Evolutionary conservation across 495 filamentous ascomycete genomes (phyloP).

Genomic region (Evernia prunastri): DNA sequence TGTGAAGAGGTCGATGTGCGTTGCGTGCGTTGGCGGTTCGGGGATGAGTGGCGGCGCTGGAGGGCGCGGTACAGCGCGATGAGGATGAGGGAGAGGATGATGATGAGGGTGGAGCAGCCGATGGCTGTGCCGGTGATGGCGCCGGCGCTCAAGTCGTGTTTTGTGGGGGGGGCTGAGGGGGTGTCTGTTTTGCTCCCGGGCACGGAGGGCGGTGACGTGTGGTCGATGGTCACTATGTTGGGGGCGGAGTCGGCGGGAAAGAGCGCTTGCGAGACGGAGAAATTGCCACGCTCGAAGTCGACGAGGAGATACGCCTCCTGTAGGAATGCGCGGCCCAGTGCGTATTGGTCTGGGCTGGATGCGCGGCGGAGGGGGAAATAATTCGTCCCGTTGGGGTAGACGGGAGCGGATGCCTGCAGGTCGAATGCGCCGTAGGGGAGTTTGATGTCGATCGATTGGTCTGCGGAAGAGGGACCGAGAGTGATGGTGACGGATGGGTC

Average conservation of each 20-base stretch:
- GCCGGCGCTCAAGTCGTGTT: conserved; percentile 28
- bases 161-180: not conserved
- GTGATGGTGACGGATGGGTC: conserved; percentile 47
- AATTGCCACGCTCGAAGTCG: conserved; percentile 24
- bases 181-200: not conserved
- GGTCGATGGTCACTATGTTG: conserved; percentile 22
- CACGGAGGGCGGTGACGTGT: not conserved
- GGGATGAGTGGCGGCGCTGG: not conserved
- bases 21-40: no score
- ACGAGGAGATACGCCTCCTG: conserved; percentile 42
- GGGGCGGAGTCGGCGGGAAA: conserved; percentile 6
- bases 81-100: conserved; percentile 18
- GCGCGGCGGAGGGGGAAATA: conserved; percentile 51
- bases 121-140: conserved; percentile 30
- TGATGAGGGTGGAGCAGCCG: conserved; percentile 22
- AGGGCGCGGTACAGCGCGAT: not conserved
- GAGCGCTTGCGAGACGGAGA: conserved; percentile 23
- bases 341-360: conserved; percentile 43
- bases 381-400: conserved; percentile 31
- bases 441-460: conserved; percentile 39
- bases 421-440: conserved; percentile 51
- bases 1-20: not conserved
- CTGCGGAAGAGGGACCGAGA: conserved; percentile 35
- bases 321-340: conserved; percentile 48
- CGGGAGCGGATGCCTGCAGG: conserved; percentile 32